These are phyloP conservation scores for Aspergillus glaucus DNA, from an alignment of 2,329 filamentous ascomycete genomes.

Conservation along the genomic window DNA sequence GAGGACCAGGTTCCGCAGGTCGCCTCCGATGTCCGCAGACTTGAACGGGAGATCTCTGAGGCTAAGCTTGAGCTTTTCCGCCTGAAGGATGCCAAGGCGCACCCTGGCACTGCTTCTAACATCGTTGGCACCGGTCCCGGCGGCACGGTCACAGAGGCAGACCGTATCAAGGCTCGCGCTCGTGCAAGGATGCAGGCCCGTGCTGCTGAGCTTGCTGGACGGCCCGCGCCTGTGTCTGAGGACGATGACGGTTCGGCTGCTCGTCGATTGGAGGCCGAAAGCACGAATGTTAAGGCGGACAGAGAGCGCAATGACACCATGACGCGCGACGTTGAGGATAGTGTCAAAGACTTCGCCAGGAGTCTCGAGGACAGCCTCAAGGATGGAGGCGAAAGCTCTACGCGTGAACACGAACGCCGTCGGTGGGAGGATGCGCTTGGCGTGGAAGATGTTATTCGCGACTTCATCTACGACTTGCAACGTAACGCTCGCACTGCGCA, in stretches of 20 bases:
- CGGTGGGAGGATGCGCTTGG: constrained; percentile 95
- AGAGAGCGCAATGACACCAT: constrained; percentile 93
- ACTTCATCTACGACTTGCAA: constrained; percentile 96
- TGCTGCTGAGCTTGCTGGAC: constrained; percentile 83
- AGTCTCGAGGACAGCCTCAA: constrained; percentile 83
- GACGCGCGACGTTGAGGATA: constrained; percentile 95
- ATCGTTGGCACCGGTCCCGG: constrained; percentile 92
- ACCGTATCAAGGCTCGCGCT: constrained; percentile 87
- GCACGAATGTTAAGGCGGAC: constrained; percentile 69
- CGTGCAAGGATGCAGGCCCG: constrained; percentile 99
- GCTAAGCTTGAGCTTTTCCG: constrained; percentile 89
- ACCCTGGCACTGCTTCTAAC: constrained; percentile 70
- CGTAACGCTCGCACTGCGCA: constrained; percentile 73
- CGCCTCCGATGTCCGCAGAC: constrained; percentile 82
- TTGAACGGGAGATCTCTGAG: constrained; percentile 89
- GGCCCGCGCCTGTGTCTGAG: constrained; percentile 60
- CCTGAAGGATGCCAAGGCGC: constrained; percentile 83
- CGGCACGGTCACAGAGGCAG: constrained; percentile 82
- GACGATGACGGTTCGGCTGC: constrained; percentile 73
- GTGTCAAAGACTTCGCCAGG: constrained; percentile 78
- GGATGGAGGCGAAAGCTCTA: constrained; percentile 66
- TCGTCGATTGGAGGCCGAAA: constrained; percentile 84
- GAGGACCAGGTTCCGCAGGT: constrained; percentile 87
- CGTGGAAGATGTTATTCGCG: constrained; percentile 92
- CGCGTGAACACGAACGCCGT: constrained; percentile 81